Evolutionary conservation across 345 rosid species (phyloP).

Genomic region (Lepidium aucheri): DNA sequence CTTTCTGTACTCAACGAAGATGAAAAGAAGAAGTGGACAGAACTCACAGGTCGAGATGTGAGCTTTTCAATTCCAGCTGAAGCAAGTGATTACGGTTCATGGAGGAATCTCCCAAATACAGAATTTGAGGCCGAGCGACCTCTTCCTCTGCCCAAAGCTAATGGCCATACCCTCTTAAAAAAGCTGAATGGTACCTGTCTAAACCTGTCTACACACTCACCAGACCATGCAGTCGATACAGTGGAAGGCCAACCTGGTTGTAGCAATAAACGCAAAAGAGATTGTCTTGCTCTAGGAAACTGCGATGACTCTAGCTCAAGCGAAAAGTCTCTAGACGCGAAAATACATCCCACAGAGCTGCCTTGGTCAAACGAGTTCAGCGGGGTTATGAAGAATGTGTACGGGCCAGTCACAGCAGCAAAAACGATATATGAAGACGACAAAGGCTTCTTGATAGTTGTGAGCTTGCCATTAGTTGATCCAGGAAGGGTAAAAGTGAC

Average conservation of each 20-base stretch:
- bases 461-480: conserved; percentile 78
- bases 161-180: conserved; percentile 31
- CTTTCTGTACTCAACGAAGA: conserved; percentile 51
- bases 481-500: conserved; percentile 79
- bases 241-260: conserved; percentile 28
- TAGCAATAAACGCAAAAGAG: conserved; percentile 50
- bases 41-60: conserved; percentile 58
- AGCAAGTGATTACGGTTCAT: conserved; percentile 57
- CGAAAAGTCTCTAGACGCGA: conserved; percentile 44
- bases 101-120: conserved; percentile 57
- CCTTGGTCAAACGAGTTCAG: conserved; percentile 53
- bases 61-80: conserved; percentile 49
- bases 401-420: conserved; percentile 80
- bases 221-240: conserved; percentile 38
- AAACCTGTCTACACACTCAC: conserved; percentile 56
- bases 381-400: conserved; percentile 66
- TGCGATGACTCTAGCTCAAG: conserved; percentile 43
- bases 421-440: conserved; percentile 79
- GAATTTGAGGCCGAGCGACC: conserved; percentile 56
- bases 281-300: conserved; percentile 34
- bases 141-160: conserved; percentile 30
- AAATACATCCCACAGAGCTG: conserved; percentile 37
- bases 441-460: conserved; percentile 54
- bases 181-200: conserved; percentile 48
- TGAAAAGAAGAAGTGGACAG: conserved; percentile 60